These are phyloP conservation scores for Zanthoxylum bungeanum DNA, from an alignment of 345 rosid species.

Conservation along the genomic window DNA sequence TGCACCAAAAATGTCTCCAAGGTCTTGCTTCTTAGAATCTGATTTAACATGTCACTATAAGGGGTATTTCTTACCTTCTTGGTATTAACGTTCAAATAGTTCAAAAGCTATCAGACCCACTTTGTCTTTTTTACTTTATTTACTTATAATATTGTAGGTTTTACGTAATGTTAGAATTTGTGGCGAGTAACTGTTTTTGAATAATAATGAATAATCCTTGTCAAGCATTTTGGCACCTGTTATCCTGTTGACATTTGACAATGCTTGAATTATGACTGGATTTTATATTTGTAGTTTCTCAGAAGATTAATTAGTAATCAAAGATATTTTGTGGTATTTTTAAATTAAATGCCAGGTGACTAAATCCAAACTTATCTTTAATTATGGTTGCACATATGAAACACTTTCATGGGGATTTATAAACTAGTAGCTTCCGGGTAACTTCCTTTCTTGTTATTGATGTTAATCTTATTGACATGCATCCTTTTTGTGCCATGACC, in stretches of 20 bases:
- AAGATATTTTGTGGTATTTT: constrained; percentile 4
- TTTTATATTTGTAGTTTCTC: background rate
- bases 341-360: background rate
- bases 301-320: background rate
- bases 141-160: background rate
- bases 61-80: background rate
- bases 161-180: background rate
- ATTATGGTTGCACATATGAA: background rate
- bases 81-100: background rate
- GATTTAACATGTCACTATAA: background rate
- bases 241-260: background rate
- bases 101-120: background rate
- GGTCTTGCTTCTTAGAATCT: background rate
- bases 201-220: background rate
- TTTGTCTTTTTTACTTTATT: background rate
- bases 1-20: background rate
- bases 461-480: background rate
- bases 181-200: background rate
- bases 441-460: background rate
- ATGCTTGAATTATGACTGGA: background rate
- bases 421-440: background rate
- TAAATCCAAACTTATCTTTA: background rate
- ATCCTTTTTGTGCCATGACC: background rate
- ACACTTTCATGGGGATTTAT: background rate
- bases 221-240: background rate